Evolutionary conservation across 495 filamentous ascomycete genomes (phyloP), one percentile per base, ranked within the genome.

Genomic region (Evernia prunastri): DNA sequence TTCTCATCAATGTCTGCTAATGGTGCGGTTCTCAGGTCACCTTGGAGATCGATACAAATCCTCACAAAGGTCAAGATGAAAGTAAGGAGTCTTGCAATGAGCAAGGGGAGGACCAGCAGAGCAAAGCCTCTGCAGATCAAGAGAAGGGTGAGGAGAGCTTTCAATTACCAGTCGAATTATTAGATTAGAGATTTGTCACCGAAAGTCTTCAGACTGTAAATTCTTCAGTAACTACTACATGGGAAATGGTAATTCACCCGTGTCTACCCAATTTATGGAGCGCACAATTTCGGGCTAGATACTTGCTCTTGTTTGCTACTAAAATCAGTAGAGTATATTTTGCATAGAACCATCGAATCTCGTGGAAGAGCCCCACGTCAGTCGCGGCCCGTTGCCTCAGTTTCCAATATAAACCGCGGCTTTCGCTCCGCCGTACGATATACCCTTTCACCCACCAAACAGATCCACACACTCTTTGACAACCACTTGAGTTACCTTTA

Each of bases 41-140:
- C 5, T 81, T 88, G 42, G 84, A 87, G 69, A 83, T 88, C 63
- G 78, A 85, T 65, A 87, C 85, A 9, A 79, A 82, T 68, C 76
- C 85, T 15, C 79, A 83, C 9, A 85, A 84, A 66, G 63, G 64
- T 70, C 57, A 76, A 66, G 70, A 66, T 65, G 53, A 63, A 62
- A 37, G 71, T 53, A 63, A 65, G 57, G 58, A 63, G 53, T 23
- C 49, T 27, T 31, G 27, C 35, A 63, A 71, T 15, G 51, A 54
- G n/a, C 64, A 68, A 20, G 66, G 68, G 59, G 67, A 66, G 31
- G 60, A 69, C 23, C 58, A 69, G 13, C 65, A 72, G 23, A 57
- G 61, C 25, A n/a, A 58, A 63, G 49, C 4, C 23, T 23, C 51
- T 20, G 27, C 60, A 37, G 20, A 43, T n/a, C 25, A 42, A 11